phyloP scores from a whole-genome alignment of 139 green algal genomes.

The Closterium sp. region DNA sequence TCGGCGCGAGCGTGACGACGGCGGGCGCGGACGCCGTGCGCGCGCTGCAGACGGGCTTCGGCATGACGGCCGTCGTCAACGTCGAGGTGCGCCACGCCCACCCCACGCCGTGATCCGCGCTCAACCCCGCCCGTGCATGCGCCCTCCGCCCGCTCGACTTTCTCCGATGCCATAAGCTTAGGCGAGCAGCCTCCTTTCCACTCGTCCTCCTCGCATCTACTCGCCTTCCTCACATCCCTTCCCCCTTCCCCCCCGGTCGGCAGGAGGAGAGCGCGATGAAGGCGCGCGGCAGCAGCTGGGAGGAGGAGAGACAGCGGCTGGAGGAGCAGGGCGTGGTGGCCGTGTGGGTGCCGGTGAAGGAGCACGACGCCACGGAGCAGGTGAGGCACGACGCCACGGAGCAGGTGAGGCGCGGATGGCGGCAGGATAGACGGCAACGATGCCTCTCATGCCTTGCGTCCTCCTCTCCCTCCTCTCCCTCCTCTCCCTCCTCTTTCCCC shows the following conservation, averaged over 20 bases:
- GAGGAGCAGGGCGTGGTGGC: not conserved
- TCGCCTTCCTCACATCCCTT: too few species aligned
- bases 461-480: not conserved
- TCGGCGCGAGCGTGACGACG: not conserved
- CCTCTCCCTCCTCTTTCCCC: not conserved
- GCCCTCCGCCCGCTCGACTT: too few species aligned
- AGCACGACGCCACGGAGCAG: not conserved
- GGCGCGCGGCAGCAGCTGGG: not conserved
- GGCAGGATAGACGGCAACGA: too few species aligned
- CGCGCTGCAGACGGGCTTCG: not conserved
- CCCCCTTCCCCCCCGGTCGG: too few species aligned
- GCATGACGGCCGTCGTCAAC: not conserved
- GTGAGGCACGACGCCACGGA: not conserved
- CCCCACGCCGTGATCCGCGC: too few species aligned
- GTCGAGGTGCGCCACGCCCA: not conserved
- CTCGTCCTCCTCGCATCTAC: too few species aligned
- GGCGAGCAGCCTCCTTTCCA: too few species aligned
- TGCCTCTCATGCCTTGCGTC: too few species aligned
- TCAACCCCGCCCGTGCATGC: not conserved
- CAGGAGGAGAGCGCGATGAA: not conserved
- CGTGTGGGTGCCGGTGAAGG: not conserved
- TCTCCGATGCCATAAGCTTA: too few species aligned
- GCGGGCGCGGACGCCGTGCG: not conserved
- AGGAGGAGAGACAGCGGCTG: not conserved
- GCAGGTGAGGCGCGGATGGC: too few species aligned